Base-by-base conservation (phyloP, 202 grass and related monocot genomes). In the Elaeis oleifera region DNA sequence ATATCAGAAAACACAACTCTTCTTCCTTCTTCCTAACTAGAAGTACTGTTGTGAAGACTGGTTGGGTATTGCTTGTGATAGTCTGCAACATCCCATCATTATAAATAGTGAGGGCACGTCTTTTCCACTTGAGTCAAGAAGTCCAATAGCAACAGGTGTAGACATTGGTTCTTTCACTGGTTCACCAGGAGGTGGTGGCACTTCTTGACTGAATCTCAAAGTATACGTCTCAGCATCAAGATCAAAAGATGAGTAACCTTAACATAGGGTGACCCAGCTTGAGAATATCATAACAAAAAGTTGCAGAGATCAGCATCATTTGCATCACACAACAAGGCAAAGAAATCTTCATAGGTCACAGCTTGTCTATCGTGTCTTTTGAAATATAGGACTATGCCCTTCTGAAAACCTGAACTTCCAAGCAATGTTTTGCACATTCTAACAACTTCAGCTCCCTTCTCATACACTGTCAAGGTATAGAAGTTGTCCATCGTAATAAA, bases 401-500 rank as follows among this genome's bases (percentile, higher is more conserved):
- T 97, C 54, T 79, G 67, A 60, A 97, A 97, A 6, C 92, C 87
- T 70, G 84, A 74, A 72, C 83, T 84, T 70, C 87, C 92, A 74
- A 91, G 90, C 79, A 97, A 83, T 49, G 87, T 91, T 86, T 97
- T 91, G 82, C 89, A 97, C 87, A 97, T 97, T 77, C 92, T 81
- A 56, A 97, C 92, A 56, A 97, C 92, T 80, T 91, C 92, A 70
- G 92, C 92, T 64, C 92, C 92, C 92, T 97, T 74, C 61, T 85
- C 83, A 81, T 24, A 24, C 23, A 24, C 23, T 24, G 23, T 24
- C 23, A 24, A 24, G 0, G 92, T 97, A 50, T 97, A 91, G 74
- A 97, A 97, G 72, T 91, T 97, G 54, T 91, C 92, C 92, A 97
- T 97, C 92, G 91, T 96, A 74, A 96, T 96, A 58, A 91, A 96